Percentiles rank a stretch among this genome's conserved stretches.
Evolutionary conservation across 805 yeast genomes (phyloP).

Genomic region (Candida loeiensis): DNA sequence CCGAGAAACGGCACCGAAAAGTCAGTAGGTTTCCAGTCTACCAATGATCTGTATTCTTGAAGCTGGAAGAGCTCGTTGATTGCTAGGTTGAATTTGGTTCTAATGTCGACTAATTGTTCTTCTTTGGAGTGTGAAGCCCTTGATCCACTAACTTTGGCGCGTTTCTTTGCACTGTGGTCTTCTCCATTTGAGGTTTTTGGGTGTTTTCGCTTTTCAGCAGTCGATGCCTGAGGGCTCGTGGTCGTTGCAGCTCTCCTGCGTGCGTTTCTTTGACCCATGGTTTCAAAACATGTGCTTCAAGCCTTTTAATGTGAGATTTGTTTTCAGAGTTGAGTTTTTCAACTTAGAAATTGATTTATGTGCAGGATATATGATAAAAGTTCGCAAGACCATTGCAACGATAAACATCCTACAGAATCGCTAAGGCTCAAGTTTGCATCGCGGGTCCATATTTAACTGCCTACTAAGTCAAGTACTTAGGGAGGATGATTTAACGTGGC

Average conservation of each 20-base stretch:
- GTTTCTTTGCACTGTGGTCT: constrained; percentile 1
- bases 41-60: constrained; percentile 56
- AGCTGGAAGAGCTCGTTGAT: constrained; percentile 64
- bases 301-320: neutral
- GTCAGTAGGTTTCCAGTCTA: constrained; percentile 57
- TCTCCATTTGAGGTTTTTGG: neutral
- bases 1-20: constrained; percentile 20
- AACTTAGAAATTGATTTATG: neutral
- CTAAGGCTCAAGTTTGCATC: too few species aligned
- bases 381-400: neutral
- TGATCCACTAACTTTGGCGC: constrained; percentile 2
- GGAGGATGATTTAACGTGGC: too few species aligned
- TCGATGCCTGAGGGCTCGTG: constrained; percentile 2
- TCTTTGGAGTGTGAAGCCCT: constrained; percentile 9
- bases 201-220: constrained; percentile 4
- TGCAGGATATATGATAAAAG: constrained; percentile 2
- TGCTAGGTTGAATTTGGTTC: constrained; percentile 45
- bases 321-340: constrained; percentile 1
- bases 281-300: constrained; percentile 1
- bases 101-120: constrained; percentile 37
- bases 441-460: too few species aligned
- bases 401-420: neutral
- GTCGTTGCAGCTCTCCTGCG: constrained; percentile 8
- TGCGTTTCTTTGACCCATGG: constrained; percentile 10
- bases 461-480: too few species aligned